phyloP scores from a whole-genome alignment of 2,329 filamentous ascomycete genomes.

The Pseudocercospora pini-densiflorae region DNA sequence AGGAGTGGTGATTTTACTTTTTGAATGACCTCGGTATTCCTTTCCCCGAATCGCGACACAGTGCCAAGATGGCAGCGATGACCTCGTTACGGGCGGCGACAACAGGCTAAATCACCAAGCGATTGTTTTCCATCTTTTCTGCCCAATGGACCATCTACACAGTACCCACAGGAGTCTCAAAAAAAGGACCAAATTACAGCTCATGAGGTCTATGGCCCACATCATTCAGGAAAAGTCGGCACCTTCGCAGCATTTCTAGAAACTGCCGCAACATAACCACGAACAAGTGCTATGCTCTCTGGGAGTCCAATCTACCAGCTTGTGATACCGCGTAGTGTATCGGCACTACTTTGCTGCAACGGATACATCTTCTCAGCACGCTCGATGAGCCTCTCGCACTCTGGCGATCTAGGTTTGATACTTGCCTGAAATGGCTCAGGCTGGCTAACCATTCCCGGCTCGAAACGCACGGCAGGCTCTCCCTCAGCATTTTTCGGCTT shows the following conservation, averaged over 20 bases:
- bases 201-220: too few species aligned
- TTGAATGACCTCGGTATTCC: background rate
- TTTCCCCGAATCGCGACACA: background rate
- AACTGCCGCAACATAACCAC: too few species aligned
- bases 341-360: background rate
- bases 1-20: background rate
- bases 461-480: conserved; percentile 11
- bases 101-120: background rate
- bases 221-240: too few species aligned
- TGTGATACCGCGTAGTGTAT: background rate
- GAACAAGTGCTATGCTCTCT: too few species aligned
- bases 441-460: conserved; percentile 25
- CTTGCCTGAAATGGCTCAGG: conserved; percentile 21
- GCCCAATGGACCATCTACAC: too few species aligned
- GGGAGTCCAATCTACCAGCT: background rate
- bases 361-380: background rate
- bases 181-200: too few species aligned
- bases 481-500: conserved; percentile 10
- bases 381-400: background rate
- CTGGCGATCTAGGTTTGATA: conserved; percentile 16
- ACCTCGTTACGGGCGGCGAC: background rate
- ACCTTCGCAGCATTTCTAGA: too few species aligned
- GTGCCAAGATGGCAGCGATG: background rate
- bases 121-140: too few species aligned
- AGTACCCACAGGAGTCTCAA: too few species aligned